phyloP scores from a whole-genome alignment of 208 protist genomes.

The Chromosphaera perkinsii region DNA sequence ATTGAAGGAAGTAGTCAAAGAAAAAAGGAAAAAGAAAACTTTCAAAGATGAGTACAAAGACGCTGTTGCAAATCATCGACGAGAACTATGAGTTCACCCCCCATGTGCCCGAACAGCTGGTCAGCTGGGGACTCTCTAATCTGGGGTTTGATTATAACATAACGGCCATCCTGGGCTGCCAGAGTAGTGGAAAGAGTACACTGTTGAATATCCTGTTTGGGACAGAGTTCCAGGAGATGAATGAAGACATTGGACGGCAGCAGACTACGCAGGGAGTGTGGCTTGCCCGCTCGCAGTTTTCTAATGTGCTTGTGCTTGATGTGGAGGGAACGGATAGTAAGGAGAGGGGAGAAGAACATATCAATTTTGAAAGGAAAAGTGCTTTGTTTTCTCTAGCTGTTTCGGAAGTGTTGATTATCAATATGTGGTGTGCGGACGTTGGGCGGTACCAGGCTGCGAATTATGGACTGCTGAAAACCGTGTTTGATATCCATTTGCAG shows the following conservation, averaged over 20 bases:
- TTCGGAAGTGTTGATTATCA: constrained; percentile 89
- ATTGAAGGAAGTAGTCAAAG: no score
- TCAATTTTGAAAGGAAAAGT: constrained; percentile 88
- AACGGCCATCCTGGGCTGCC: constrained; percentile 81
- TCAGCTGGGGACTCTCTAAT: no score
- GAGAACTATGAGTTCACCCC: no score
- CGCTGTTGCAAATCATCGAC: no score
- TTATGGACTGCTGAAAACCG: constrained; percentile 81
- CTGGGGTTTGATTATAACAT: constrained; percentile 65
- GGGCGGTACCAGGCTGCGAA: constrained; percentile 88
- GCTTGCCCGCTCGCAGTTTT: constrained; percentile 9
- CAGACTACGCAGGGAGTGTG: constrained; percentile 87
- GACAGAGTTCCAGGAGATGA: constrained; percentile 84
- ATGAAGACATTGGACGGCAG: constrained; percentile 68
- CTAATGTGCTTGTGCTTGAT: constrained; percentile 76
- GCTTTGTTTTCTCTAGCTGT: constrained; percentile 90
- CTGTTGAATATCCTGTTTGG: constrained; percentile 89
- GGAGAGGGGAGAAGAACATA: constrained; percentile 85
- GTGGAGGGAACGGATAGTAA: constrained; percentile 92
- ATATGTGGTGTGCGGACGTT: constrained; percentile 92
- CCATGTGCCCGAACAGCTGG: no score
- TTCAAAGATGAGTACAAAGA: no score
- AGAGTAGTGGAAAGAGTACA: constrained; percentile 92
- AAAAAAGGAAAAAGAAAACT: no score
- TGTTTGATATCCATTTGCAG: constrained; percentile 37